Evolutionary conservation across 2,329 filamentous ascomycete genomes (phyloP), one percentile per base, ranked within the genome.

Genomic region (Pseudogymnoascus sp.): DNA sequence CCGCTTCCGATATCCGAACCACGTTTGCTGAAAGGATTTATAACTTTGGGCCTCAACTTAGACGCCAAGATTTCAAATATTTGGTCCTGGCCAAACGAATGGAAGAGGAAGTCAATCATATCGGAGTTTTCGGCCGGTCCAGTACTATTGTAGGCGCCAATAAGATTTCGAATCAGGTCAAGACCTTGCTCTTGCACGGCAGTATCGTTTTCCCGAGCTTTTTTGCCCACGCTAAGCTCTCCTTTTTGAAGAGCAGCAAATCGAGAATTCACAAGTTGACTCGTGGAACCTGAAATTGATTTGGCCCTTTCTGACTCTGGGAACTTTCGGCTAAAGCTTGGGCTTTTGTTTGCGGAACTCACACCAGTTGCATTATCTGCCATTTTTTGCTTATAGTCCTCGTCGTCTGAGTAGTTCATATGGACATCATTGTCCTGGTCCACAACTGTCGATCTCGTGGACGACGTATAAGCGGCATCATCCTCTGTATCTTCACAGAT

Each of bases 151-250:
- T 81, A 68, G 75, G 84, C 68, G 63, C 88, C 89, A 68, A 97
- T 90, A 34, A 97, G 80, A 74, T 99, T 99, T 62, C 93, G 85
- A 66, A 99, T 85, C 69, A 97, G 88, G 69, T 96, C 89, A 16
- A 97, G 83, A 0, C 88, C 90, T 75, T 97, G 93, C 72, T 96
- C 91, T 75, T 97, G 93, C 28, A 97, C 89, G 1, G 88, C 87
- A 38, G 93, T 80, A 67, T 96, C 90, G 67, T 96, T 89, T 67
- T 87, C 87, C 61, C 88, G 84, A 16, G 88, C 85, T 71, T 87
- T 87, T 31, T 86, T 82, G 23, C 82, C 79, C 21, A 87, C 84
- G 66, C 89, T 88, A 53, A 87, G 77, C 71, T 95, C 90, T 12
- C 83, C 80, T 61, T 90, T 87, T 64, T 86, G 82, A 11, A 87